Conservation (phyloP, 2,329 filamentous ascomycete species). For the Trichophyton schoenleinii region DNA sequence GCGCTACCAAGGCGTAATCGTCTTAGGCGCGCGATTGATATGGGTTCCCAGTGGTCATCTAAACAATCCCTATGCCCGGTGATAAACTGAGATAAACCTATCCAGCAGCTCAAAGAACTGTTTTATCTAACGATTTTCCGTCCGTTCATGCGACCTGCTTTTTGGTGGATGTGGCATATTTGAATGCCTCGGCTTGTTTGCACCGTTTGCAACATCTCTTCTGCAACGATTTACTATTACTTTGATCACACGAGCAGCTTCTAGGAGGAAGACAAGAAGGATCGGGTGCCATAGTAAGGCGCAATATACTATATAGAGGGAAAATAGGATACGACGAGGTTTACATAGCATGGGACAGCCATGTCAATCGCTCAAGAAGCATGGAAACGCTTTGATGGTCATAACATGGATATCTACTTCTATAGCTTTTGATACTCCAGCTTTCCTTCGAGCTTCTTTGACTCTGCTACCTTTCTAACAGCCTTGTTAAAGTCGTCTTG, state of each 20-base stretch:
- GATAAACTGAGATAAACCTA: not conserved
- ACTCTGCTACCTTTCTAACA: slow-evolving; percentile 89
- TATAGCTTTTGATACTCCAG: slow-evolving; percentile 94
- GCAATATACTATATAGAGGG: not conserved
- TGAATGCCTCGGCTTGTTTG: not conserved
- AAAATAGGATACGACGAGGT: not conserved
- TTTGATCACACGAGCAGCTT: not conserved
- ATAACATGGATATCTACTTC: slow-evolving; percentile 12
- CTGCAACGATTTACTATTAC: not conserved
- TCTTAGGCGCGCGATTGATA: not conserved
- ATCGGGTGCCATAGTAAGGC: not conserved
- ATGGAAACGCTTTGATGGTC: slow-evolving; percentile 1
- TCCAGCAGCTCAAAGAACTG: not conserved
- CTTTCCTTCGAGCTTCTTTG: slow-evolving; percentile 98
- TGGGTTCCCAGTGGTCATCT: not conserved
- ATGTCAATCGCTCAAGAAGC: not conserved
- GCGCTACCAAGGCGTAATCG: not conserved
- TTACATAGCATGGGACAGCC: not conserved
- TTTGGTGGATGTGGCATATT: not conserved
- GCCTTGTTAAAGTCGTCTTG: slow-evolving; percentile 99
- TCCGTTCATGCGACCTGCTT: not conserved
- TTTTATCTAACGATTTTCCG: not conserved
- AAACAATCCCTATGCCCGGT: not conserved
- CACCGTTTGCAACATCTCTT: not conserved
- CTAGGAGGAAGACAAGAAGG: not conserved